Evolutionary conservation across 116 monocot species (phyloP).

Genomic region (Cymodocea nodosa): DNA sequence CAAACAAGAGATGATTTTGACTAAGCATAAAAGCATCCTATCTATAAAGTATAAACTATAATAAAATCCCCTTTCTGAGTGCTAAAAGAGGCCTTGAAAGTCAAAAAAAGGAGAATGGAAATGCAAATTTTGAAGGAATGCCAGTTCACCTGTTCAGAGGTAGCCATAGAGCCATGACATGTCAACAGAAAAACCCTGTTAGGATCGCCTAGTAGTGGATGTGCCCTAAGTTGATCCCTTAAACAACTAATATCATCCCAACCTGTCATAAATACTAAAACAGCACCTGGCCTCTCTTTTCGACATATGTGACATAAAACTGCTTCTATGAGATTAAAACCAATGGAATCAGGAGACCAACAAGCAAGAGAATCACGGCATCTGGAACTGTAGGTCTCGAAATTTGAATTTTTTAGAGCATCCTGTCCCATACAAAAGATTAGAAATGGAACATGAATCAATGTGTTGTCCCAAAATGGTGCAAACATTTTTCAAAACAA

Average conservation of each 20-base stretch:
- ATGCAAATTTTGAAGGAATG: neutral
- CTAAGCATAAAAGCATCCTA: too few species aligned
- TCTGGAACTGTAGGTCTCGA: slow-evolving; percentile 68
- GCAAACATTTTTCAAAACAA: too few species aligned
- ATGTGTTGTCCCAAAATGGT: too few species aligned
- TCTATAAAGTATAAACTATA: too few species aligned
- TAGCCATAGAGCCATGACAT: slow-evolving; percentile 99
- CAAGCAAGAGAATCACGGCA: slow-evolving; percentile 85
- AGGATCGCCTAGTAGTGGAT: slow-evolving; percentile 95
- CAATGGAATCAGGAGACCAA: slow-evolving; percentile 97
- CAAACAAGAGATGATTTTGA: too few species aligned
- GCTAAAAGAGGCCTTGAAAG: too few species aligned
- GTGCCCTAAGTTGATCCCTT: slow-evolving; percentile 89
- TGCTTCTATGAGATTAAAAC: slow-evolving; percentile 98
- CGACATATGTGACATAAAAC: slow-evolving; percentile 95
- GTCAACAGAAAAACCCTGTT: slow-evolving; percentile 84
- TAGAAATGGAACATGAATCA: slow-evolving; percentile 1
- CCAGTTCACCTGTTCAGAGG: slow-evolving; percentile 77
- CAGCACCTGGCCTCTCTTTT: slow-evolving; percentile 87
- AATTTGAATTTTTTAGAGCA: slow-evolving; percentile 69
- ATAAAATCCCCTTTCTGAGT: too few species aligned
- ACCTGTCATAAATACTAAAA: slow-evolving; percentile 99
- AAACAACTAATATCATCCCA: slow-evolving; percentile 99
- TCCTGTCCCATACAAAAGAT: slow-evolving; percentile 38
- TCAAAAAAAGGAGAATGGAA: neutral